Evolutionary conservation across 2,329 filamentous ascomycete genomes (phyloP).

Genomic region (Pseudogymnoascus sp.): DNA sequence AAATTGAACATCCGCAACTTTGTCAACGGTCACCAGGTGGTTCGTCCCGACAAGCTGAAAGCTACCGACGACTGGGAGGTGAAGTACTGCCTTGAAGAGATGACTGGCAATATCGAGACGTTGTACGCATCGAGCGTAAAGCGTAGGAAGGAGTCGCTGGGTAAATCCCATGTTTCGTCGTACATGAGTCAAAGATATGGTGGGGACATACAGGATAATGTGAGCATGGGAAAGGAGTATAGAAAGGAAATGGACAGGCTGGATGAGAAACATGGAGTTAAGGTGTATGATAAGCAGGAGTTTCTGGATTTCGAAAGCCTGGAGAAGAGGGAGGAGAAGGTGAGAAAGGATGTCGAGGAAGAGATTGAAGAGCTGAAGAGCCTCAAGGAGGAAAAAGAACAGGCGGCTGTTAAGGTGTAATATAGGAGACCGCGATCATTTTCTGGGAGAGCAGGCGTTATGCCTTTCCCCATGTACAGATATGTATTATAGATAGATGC

Average conservation of each 20-base stretch:
- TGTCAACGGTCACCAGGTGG: conserved; percentile 59
- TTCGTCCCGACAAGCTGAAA: conserved; percentile 50
- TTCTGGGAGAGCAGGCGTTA: neutral
- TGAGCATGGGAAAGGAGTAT: conserved; percentile 51
- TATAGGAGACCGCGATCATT: neutral
- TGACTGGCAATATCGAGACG: conserved; percentile 35
- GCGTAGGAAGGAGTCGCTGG: conserved; percentile 47
- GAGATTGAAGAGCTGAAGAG: conserved; percentile 18
- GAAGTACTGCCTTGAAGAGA: conserved; percentile 70
- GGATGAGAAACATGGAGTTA: conserved; percentile 42
- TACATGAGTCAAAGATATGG: conserved; percentile 23
- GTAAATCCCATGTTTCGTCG: conserved; percentile 25
- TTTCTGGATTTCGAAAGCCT: conserved; percentile 9
- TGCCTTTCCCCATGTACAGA: neutral
- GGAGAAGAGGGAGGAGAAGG: neutral
- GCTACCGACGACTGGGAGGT: conserved; percentile 57
- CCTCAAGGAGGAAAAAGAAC: conserved; percentile 12
- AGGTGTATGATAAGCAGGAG: conserved; percentile 39
- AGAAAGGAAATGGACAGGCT: conserved; percentile 49
- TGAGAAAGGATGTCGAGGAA: neutral
- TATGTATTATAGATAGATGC: conserved; percentile 11
- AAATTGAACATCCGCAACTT: conserved; percentile 62
- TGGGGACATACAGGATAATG: conserved; percentile 40
- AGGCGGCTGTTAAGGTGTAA: neutral
- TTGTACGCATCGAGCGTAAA: conserved; percentile 53